phyloP scores from a whole-genome alignment of 2,329 filamentous ascomycete genomes.

The Colletotrichum neosansevieriae region DNA sequence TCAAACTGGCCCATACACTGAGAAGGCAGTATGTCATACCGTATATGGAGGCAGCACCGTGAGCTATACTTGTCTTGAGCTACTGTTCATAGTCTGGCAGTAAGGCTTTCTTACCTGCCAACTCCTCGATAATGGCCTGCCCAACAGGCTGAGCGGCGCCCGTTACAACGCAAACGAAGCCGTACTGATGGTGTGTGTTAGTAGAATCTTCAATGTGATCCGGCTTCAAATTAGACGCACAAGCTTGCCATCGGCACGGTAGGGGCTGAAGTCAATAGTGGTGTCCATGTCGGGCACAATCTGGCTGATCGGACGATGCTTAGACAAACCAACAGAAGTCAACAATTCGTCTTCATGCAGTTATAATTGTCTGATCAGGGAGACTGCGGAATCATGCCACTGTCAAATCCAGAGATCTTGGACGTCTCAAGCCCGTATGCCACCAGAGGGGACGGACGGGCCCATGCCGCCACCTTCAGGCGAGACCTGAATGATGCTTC shows the following conservation, averaged over 20 bases:
- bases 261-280: slow-evolving; percentile 66
- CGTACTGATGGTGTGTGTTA: slow-evolving; percentile 59
- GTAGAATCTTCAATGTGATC: background rate
- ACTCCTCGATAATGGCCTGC: slow-evolving; percentile 68
- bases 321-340: too few relatives aligned
- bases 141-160: slow-evolving; percentile 72
- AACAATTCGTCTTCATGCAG: background rate
- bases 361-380: background rate
- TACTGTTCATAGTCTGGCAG: background rate
- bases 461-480: slow-evolving; percentile 36
- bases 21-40: slow-evolving; percentile 47
- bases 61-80: slow-evolving; percentile 55
- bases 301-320: too few relatives aligned
- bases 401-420: background rate
- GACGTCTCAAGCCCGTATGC: slow-evolving; percentile 14
- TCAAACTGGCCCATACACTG: background rate
- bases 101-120: slow-evolving; percentile 60
- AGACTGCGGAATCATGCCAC: slow-evolving; percentile 7
- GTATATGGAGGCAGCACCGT: slow-evolving; percentile 74
- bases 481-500: slow-evolving; percentile 37
- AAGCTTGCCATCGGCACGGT: slow-evolving; percentile 68
- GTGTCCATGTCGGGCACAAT: slow-evolving; percentile 44
- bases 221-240: slow-evolving; percentile 49
- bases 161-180: slow-evolving; percentile 74
- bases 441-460: background rate